Evolutionary conservation across 163 green algal species (phyloP).

Genomic region (Chlorella variabilis): DNA sequence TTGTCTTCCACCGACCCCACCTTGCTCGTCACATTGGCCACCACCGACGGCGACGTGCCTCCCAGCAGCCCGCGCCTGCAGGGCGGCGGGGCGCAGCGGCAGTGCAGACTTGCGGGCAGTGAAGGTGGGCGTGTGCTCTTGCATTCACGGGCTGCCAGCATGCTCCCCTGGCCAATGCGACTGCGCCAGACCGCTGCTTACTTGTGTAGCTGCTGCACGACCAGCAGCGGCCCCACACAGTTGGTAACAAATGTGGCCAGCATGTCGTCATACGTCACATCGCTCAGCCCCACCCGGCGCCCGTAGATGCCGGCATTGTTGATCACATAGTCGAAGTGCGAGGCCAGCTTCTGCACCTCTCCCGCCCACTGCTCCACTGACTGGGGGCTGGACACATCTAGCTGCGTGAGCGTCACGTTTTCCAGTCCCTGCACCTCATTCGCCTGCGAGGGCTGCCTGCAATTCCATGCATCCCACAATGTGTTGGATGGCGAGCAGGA

Average conservation of each 20-base stretch:
- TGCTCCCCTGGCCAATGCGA: no score
- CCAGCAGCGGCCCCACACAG: slow-evolving; percentile 55
- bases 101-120: no score
- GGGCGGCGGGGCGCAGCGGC: no score
- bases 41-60: slow-evolving; percentile 10
- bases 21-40: slow-evolving; percentile 58
- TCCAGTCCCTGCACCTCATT: slow-evolving; percentile 22
- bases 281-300: neutral
- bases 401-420: slow-evolving; percentile 1
- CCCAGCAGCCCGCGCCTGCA: slow-evolving; percentile 43
- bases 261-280: slow-evolving; percentile 21
- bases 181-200: no score
- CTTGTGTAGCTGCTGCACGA: slow-evolving; percentile 44
- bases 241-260: slow-evolving; percentile 47
- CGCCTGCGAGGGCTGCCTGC: slow-evolving; percentile 24
- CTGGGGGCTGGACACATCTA: slow-evolving; percentile 19
- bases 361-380: slow-evolving; percentile 29
- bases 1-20: slow-evolving; percentile 61
- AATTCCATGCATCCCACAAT: no score
- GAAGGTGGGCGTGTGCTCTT: neutral
- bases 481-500: neutral
- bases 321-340: slow-evolving; percentile 48
- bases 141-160: no score
- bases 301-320: slow-evolving; percentile 52
- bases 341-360: slow-evolving; percentile 8